phyloP scores from a whole-genome alignment of 2,329 filamentous ascomycete genomes.

The Penicillium expansum region DNA sequence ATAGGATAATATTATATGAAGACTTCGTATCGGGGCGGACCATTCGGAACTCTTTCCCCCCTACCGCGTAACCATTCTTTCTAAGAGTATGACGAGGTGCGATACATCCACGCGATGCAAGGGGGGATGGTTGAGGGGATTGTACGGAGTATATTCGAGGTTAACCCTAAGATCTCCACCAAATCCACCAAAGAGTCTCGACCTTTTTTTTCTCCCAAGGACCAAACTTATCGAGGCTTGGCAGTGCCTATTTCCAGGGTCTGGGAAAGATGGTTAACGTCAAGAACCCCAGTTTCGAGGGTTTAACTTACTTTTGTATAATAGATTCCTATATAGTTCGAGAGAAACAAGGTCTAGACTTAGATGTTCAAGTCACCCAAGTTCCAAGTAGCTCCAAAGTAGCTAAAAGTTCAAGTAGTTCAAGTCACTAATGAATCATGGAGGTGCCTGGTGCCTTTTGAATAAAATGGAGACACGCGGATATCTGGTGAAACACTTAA shows the following conservation, averaged over 20 bases:
- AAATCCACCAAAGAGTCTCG: constrained; percentile 8
- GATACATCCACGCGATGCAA: constrained; percentile 26
- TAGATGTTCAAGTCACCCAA: neutral
- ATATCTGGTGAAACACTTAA: constrained; percentile 26
- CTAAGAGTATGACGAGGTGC: constrained; percentile 19
- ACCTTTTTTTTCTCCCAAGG: constrained; percentile 11
- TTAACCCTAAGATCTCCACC: constrained; percentile 8
- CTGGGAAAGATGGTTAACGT: constrained; percentile 16
- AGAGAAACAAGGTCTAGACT: constrained; percentile 3
- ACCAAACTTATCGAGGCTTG: constrained; percentile 11
- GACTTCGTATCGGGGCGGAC: constrained; percentile 17
- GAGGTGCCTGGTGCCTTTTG: constrained; percentile 27
- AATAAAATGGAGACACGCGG: constrained; percentile 7
- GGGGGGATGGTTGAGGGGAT: constrained; percentile 8
- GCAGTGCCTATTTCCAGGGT: constrained; percentile 9
- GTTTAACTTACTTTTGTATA: neutral
- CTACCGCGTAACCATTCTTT: constrained; percentile 22
- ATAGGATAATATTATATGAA: neutral
- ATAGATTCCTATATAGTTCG: neutral
- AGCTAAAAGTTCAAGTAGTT: neutral
- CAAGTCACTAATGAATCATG: constrained; percentile 20
- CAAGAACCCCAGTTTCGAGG: constrained; percentile 15
- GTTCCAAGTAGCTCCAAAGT: neutral
- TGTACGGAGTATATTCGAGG: neutral
- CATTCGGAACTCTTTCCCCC: constrained; percentile 23